Evolutionary conservation across 2,329 filamentous ascomycete species (phyloP).

Genomic region (Ophiostoma triangulosporum): DNA sequence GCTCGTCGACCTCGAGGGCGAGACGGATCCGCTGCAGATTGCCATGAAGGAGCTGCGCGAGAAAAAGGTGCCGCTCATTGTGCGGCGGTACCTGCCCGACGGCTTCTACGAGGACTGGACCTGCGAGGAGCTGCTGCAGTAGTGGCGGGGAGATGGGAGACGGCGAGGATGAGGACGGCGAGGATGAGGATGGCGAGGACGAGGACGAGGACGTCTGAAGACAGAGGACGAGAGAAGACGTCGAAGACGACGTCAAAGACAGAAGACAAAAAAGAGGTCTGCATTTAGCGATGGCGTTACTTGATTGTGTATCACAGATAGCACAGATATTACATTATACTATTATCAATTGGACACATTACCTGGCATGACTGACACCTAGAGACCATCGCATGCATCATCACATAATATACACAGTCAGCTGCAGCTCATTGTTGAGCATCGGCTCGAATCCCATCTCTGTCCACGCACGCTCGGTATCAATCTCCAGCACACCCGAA

Average conservation of each 20-base stretch:
- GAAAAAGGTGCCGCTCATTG: slow-evolving; percentile 96
- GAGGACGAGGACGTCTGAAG: not conserved
- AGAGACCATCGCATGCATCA: not conserved
- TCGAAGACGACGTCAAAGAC: not conserved
- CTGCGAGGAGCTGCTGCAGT: slow-evolving; percentile 79
- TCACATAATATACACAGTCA: slow-evolving; percentile 43
- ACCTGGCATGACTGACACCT: too few species aligned
- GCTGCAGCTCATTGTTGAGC: slow-evolving; percentile 68
- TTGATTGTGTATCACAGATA: not conserved
- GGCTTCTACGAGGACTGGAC: slow-evolving; percentile 99
- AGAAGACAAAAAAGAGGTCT: slow-evolving; percentile 1
- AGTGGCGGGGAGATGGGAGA: not conserved
- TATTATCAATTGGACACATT: not conserved
- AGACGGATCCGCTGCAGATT: slow-evolving; percentile 95
- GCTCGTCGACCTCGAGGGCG: slow-evolving; percentile 88
- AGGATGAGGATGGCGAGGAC: not conserved
- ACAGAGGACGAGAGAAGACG: not conserved
- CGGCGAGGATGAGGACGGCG: not conserved
- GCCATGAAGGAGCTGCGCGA: slow-evolving; percentile 94
- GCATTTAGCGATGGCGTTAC: slow-evolving; percentile 17
- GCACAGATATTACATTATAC: not conserved
- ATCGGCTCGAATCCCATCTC: slow-evolving; percentile 54
- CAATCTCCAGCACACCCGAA: slow-evolving; percentile 56
- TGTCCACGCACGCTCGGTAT: slow-evolving; percentile 65
- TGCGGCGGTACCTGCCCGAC: slow-evolving; percentile 90